Conservation (phyloP, 495 filamentous ascomycete genomes). For the Hyaloscypha variabilis region DNA sequence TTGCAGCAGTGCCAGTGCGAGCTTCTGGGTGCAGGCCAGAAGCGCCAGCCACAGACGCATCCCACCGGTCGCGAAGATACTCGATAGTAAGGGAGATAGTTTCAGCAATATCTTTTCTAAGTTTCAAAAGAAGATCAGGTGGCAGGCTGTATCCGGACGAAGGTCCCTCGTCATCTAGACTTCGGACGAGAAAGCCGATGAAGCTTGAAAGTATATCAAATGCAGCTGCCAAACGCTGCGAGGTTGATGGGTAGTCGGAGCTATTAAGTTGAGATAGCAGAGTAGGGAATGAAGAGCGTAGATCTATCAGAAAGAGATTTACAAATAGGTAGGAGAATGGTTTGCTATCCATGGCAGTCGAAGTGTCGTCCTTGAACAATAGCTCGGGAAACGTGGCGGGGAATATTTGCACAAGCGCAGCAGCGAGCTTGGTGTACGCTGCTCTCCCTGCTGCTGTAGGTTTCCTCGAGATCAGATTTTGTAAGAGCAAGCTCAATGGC, state of each 20-base stretch:
- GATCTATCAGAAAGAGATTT: constrained; percentile 60
- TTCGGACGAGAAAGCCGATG: constrained; percentile 56
- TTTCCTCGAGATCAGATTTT: constrained; percentile 43
- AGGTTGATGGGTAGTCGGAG: constrained; percentile 45
- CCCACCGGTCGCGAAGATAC: constrained; percentile 67
- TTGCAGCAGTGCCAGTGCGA: constrained; percentile 35
- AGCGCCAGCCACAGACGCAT: constrained; percentile 56
- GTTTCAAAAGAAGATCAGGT: constrained; percentile 57
- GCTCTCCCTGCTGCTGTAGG: constrained; percentile 50
- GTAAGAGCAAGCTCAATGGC: constrained; percentile 41
- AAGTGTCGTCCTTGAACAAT: constrained; percentile 44
- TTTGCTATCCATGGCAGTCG: constrained; percentile 39
- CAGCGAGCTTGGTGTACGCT: constrained; percentile 51
- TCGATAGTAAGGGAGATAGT: constrained; percentile 61
- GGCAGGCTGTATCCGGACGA: constrained; percentile 35
- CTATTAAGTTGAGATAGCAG: constrained; percentile 56
- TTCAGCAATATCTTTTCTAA: constrained; percentile 59
- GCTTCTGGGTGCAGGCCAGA: constrained; percentile 54
- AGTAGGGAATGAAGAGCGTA: constrained; percentile 62
- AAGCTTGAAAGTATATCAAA: constrained; percentile 63
- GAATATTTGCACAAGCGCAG: constrained; percentile 55
- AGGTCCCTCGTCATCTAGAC: constrained; percentile 39
- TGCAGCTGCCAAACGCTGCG: constrained; percentile 56
- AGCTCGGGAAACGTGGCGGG: constrained; percentile 42
- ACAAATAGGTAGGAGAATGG: constrained; percentile 63